Percentiles rank a stretch among this genome's conserved stretches.
These are phyloP conservation scores for Pezicula carpinea DNA, from an alignment of 2,329 filamentous ascomycete species.

Conservation along the genomic window DNA sequence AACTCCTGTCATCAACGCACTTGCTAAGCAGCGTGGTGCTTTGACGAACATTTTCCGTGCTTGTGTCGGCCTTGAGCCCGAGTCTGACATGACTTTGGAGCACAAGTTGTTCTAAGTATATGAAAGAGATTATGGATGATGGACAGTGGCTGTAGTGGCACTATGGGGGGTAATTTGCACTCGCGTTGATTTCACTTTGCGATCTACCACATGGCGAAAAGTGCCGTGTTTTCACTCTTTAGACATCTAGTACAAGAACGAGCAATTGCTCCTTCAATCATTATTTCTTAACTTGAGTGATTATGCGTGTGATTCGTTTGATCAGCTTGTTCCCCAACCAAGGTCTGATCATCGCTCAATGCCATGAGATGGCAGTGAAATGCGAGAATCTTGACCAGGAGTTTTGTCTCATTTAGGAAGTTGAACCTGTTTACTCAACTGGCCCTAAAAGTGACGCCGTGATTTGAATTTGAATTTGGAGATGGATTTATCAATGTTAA, in stretches of 20 bases:
- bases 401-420: too few relatives aligned
- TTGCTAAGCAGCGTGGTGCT: constrained; percentile 92
- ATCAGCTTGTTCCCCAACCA: too few relatives aligned
- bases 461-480: too few relatives aligned
- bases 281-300: background rate
- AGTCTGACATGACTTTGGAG: constrained; percentile 98
- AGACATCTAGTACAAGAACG: constrained; percentile 15
- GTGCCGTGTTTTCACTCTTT: constrained; percentile 28
- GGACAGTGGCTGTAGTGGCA: background rate
- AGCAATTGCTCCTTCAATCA: constrained; percentile 14
- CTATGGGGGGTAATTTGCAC: background rate
- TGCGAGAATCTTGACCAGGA: too few relatives aligned
- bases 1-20: constrained; percentile 90
- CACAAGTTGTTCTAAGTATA: constrained; percentile 80
- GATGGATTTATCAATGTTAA: too few relatives aligned
- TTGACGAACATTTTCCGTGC: constrained; percentile 98
- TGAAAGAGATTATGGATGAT: constrained; percentile 1
- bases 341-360: too few relatives aligned
- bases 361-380: too few relatives aligned
- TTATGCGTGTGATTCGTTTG: background rate
- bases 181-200: constrained; percentile 2
- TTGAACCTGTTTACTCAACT: too few relatives aligned
- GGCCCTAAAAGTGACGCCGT: too few relatives aligned
- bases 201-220: constrained; percentile 25
- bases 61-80: constrained; percentile 91